Conservation (phyloP, 192 early-diverging fungal genomes). For the Podila epigama region DNA sequence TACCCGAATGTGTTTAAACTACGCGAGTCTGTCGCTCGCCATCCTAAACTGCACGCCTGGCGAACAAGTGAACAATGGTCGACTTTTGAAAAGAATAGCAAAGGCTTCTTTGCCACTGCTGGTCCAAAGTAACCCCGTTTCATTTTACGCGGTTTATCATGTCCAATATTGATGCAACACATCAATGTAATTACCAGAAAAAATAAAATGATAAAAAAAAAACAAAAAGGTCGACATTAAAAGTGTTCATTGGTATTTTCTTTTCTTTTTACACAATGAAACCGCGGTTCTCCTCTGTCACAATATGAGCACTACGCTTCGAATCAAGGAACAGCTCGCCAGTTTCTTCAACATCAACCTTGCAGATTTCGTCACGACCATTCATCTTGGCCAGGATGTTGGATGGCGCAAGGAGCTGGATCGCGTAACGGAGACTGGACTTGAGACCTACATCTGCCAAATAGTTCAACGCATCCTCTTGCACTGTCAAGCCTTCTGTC, state of each 20-base stretch:
- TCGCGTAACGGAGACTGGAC: conserved; percentile 92
- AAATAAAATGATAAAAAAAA: too few relatives aligned
- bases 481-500: conserved; percentile 82
- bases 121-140: not conserved
- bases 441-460: conserved; percentile 88
- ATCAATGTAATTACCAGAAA: too few relatives aligned
- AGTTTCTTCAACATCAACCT: conserved; percentile 89
- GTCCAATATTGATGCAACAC: too few relatives aligned
- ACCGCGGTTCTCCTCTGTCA: conserved; percentile 57
- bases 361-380: conserved; percentile 80
- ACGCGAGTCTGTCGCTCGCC: not conserved
- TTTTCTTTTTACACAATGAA: conserved; percentile 24
- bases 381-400: conserved; percentile 87
- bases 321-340: conserved; percentile 89
- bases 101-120: not conserved
- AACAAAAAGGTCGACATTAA: too few relatives aligned
- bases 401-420: conserved; percentile 94
- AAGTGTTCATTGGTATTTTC: too few relatives aligned
- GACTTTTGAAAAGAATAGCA: not conserved
- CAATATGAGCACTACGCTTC: conserved; percentile 79
- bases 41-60: not conserved
- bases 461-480: conserved; percentile 78
- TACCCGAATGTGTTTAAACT: not conserved
- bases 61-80: not conserved
- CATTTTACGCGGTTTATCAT: too few relatives aligned